Base-by-base conservation (phyloP, 148 eudicot genomes). In the Silene uniflora region DNA sequence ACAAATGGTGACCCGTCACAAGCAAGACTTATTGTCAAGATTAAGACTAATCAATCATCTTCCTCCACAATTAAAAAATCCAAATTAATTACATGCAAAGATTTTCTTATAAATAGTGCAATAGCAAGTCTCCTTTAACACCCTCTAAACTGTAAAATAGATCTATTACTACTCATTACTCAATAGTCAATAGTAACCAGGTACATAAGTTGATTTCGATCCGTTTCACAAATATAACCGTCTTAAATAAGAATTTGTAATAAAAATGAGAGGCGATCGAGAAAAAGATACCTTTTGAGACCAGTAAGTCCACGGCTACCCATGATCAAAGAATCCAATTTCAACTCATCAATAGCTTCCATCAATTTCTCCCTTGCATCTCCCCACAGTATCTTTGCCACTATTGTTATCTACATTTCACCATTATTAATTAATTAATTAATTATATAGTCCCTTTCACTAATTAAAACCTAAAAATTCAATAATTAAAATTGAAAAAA, bases 351-450 rank as follows among this genome's bases (percentile, higher is more conserved):
- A 76, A 83, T 73, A 49, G 93, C 93, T 67, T 93, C 89, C 47
- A 81, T 54, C 21, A 93, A 55, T 80, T 93, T 93, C 87, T 91
- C 98, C 42, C 97, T 88, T 10, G 97, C 92, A 84, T 93, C 98
- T 71, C 97, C 98, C 98, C 98, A 93, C 66, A 83, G 87, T 69
- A 93, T 25, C 62, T 93, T 93, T 3, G 86, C 67, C 23, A 93
- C 92, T 52, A 93, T 60, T 0, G 32, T 71, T 52, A 71, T 71
- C 73, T 71, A 6, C 32, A 47, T 67, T 63, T 6, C 49, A 39
- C 9, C 5, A 67, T n/a, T 7, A 39, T 13, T 19, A 42, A 67
- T 61, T 61, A 59, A 5, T 19, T 39, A 6, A 6, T 39, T 39
- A 6, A 39, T 29, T 29, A 1, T 29, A 1, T 1, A 39, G 0